Evolutionary conservation across 1,284 basidiomycete genomes (phyloP), one percentile per base, ranked within the genome.

Genomic region (Tilletia walkeri): DNA sequence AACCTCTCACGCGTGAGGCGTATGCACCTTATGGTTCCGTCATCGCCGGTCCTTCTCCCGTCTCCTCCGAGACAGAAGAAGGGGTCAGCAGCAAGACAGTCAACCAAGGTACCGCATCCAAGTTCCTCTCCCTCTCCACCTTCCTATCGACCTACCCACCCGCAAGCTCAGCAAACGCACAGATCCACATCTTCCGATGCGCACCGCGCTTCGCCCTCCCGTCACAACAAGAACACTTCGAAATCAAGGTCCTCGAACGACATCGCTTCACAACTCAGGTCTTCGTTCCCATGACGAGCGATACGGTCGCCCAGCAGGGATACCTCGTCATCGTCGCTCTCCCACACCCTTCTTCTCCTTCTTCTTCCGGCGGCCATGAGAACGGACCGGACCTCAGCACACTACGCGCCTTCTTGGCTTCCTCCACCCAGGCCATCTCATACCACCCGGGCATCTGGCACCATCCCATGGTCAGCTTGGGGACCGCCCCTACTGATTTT

Each of bases 361-460:
- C n/a, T 16, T 59, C 38, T 10, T 36, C 16, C 63, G 18, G 14
- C 16, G 38, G 14, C 18, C 34, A 24, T 5, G 79, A 61, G n/a
- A 7, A 61, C 4, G 71, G 70, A 71, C 50, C 80, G 54, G 80
- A 82, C 68, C 67, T 81, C 56, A 67, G 16, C 20, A 76, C 80
- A 0, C 69, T 82, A 3, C 69, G 67, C 20, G 78, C 76, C 18
- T 82, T 81, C 50, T 34, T 67, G 45, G 77, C 78, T 0, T 71
- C 70, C 24, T 73, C 75, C 4, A 72, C 76, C 24, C 80, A 81
- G 67, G 79, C 71, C 65, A 80, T 81, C 63, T 75, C 69, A 50
- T 82, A 82, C 69, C 72, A 74, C 36, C 72, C 79, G 1, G 80
- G 79, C 47, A 67, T 76, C 18, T 82, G 80, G 80, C 80, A 82